A percentile compares a stretch with the other conserved stretches of the same genome.
Conservation (phyloP, 371 early-diverging fungal species). For the Mortierella sp. region DNA sequence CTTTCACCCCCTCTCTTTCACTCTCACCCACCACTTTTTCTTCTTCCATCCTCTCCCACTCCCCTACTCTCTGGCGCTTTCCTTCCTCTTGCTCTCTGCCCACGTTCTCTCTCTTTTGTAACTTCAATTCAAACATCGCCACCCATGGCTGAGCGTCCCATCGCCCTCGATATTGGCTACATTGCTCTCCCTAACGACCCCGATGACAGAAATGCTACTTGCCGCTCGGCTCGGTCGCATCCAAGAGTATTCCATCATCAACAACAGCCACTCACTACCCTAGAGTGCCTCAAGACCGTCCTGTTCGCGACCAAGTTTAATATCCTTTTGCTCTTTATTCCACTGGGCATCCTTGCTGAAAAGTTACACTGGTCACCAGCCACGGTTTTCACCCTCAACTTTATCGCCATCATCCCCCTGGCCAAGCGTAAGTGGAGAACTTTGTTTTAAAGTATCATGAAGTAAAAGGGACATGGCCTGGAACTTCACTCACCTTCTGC, state of each 20-base stretch:
- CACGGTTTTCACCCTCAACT: constrained; percentile 82
- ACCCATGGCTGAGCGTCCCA: constrained; percentile 5
- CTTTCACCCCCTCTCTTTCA: not conserved
- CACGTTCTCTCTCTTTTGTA: not conserved
- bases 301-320: constrained; percentile 71
- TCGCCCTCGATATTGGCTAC: constrained; percentile 2
- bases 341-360: constrained; percentile 77
- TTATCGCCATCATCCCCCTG: constrained; percentile 88
- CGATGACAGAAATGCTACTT: too few species aligned
- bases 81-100: not conserved
- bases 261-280: constrained; percentile 7
- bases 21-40: not conserved
- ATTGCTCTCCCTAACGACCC: constrained; percentile 25
- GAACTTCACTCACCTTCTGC: not conserved
- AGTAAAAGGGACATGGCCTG: too few species aligned
- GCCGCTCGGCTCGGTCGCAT: constrained; percentile 30
- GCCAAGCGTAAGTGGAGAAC: constrained; percentile 64
- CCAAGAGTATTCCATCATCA: constrained; percentile 13
- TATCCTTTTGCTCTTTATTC: constrained; percentile 74
- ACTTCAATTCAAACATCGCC: not conserved
- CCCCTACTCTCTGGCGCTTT: not conserved
- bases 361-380: constrained; percentile 73
- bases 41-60: too few species aligned
- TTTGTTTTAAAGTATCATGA: not conserved
- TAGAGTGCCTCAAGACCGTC: constrained; percentile 55